Base-by-base conservation (phyloP, 2,329 filamentous ascomycete species). In the Beauveria medogensis region DNA sequence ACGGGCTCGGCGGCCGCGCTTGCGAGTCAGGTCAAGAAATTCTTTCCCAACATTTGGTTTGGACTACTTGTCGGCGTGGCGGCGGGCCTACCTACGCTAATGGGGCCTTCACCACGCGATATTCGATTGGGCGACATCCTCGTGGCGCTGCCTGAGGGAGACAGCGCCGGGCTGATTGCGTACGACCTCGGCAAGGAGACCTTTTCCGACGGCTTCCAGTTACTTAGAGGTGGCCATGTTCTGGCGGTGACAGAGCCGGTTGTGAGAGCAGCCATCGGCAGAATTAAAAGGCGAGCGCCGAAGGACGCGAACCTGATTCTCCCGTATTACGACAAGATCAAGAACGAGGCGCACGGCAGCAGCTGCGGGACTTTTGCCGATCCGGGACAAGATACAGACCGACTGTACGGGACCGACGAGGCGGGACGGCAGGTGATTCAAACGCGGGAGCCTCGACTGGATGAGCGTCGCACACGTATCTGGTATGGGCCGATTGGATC, bases 51-150 rank as follows among this genome's bases (percentile, higher is more conserved):
- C 26, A 64, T 77, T 12, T 73, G 72, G 69, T 75, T 76, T 41
- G 71, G 72, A 0, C 66, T 77, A 1, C 64, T 76, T 3, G 72
- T 76, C 18, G 74, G 73, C 40, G 68, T 77, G 10, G 74, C 72
- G 5, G 70, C 44, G 9, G 20, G 44, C 20, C 9, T 46, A 5
- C 44, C 44, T 3, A 5, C 3, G 2, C 44, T 46, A 9, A 59
- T 58, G 1, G 44, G 54, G 24, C 51, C 1, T 1, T 68, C 69
- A 1, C 64, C 64, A 2, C 67, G 67, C 14, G 72, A 75, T 65
- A 75, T 75, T 20, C 69, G 73, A 5, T 67, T 76, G 1, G 74
- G 73, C 4, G 72, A 75, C 61, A 64, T 76, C 3, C 67, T 76
- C 3, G 71, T 76, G 0, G 70, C 65, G 8, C 59, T 71, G 12